Evolutionary conservation across 1,284 basidiomycete species (phyloP), one percentile per base, ranked within the genome.

Genomic region (Ganoderma multipileum): DNA sequence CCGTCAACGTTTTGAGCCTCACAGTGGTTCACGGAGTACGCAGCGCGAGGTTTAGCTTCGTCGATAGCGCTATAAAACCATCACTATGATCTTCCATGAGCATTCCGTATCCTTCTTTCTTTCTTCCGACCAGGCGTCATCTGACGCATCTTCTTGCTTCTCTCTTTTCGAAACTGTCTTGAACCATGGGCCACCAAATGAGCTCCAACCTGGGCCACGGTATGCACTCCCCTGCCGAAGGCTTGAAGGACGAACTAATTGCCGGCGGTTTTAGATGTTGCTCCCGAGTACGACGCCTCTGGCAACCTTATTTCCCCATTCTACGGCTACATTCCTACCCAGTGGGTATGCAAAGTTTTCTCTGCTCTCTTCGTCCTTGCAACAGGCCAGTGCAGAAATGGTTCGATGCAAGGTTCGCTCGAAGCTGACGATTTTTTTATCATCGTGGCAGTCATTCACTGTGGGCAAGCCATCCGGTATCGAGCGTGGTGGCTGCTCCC

Each of bases 401-500:
- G 14, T 50, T 12, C 12, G 12, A 62, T 67, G 9, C 20, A 57
- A n/a, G n/a, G n/a, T n/a, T n/a, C n/a, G n/a, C 60, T 41, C 6
- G 30, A 8, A 6, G 11, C 30, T 44, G 20, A 30, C 3, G 23
- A 36, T 14, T 23, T 38, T 50, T 38, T n/a, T n/a, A n/a, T n/a
- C n/a, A 23, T 26, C 60, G 16, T 36, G 6, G 26, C 44, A 82
- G 81, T 80, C 2, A 42, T 81, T 0, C 89, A 91, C 73, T 44
- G 83, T 14, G 76, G 72, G 6, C 85, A 89, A 74, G 83, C 85
- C 0, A 65, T 83, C 7, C 74, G 72, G 26, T 82, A 73, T 61
- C 81, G 83, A 18, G 79, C 83, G 60, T 89, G 87, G 85, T 87
- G 84, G 79, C 76, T 88, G 11, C 74, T 89, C 50, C 85, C 84